Evolutionary conservation across 306 rosid species (phyloP).

Genomic region (Rosa multiflora): DNA sequence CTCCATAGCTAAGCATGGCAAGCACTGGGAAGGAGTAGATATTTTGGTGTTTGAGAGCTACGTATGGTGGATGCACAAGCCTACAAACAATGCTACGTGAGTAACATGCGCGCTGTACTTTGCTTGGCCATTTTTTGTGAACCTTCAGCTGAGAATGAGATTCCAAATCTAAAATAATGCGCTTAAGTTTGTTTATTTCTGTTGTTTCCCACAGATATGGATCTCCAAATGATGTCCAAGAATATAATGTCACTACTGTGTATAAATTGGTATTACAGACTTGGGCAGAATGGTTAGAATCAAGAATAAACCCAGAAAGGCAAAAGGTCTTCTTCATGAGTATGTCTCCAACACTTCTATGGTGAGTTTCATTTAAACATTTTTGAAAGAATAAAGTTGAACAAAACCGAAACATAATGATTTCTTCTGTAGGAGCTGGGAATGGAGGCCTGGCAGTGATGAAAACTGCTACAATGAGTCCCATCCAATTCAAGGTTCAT

Average conservation of each 20-base stretch:
- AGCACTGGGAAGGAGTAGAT: slow-evolving; percentile 85
- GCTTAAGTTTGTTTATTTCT: neutral
- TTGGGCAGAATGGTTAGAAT: slow-evolving; percentile 85
- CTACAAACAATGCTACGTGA: slow-evolving; percentile 76
- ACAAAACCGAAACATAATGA: neutral
- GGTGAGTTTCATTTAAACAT: slow-evolving; percentile 46
- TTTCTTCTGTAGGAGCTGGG: slow-evolving; percentile 75
- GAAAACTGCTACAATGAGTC: slow-evolving; percentile 76
- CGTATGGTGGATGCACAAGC: slow-evolving; percentile 88
- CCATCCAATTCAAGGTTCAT: slow-evolving; percentile 61
- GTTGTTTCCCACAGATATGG: slow-evolving; percentile 49
- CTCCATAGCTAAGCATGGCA: slow-evolving; percentile 73
- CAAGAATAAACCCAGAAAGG: slow-evolving; percentile 52
- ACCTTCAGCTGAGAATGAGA: neutral
- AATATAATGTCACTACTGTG: slow-evolving; percentile 75
- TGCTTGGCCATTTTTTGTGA: neutral
- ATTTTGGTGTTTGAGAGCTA: slow-evolving; percentile 87
- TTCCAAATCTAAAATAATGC: neutral
- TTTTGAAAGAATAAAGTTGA: neutral
- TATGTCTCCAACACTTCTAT: slow-evolving; percentile 91
- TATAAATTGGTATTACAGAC: slow-evolving; percentile 78
- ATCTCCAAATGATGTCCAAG: slow-evolving; percentile 51
- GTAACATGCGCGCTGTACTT: slow-evolving; percentile 6
- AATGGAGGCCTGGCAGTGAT: slow-evolving; percentile 73
- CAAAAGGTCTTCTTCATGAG: slow-evolving; percentile 79